phyloP scores from a whole-genome alignment of 768 basidiomycete species.

The Pleurotus sapidus region DNA sequence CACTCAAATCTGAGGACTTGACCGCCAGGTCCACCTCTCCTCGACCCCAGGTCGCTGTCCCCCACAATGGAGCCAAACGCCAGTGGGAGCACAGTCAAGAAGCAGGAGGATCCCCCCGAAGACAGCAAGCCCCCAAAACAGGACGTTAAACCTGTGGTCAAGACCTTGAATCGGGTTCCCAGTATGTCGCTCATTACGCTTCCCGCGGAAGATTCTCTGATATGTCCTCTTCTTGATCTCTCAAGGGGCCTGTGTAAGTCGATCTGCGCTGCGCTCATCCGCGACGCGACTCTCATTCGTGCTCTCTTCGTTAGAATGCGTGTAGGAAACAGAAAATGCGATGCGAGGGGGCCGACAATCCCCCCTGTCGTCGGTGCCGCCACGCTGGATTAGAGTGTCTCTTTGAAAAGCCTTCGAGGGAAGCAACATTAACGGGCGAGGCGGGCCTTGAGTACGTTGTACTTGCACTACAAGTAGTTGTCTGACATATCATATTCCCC shows the following conservation, averaged over 20 bases:
- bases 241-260: constrained; percentile 77
- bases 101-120: constrained; percentile 60
- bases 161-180: constrained; percentile 84
- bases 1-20: constrained; percentile 12
- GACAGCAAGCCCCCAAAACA: constrained; percentile 51
- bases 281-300: constrained; percentile 15
- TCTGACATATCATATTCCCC: constrained; percentile 14
- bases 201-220: constrained; percentile 14
- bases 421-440: constrained; percentile 84
- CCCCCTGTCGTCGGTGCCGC: constrained; percentile 92
- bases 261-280: constrained; percentile 9
- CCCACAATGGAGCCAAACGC: constrained; percentile 33
- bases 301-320: constrained; percentile 62
- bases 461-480: constrained; percentile 1
- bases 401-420: constrained; percentile 90
- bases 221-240: constrained; percentile 13
- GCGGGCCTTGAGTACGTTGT: constrained; percentile 80
- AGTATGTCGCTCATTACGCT: constrained; percentile 48
- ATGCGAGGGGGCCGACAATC: constrained; percentile 94
- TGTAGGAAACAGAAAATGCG: constrained; percentile 97
- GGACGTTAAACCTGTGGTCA: constrained; percentile 69
- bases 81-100: constrained; percentile 41
- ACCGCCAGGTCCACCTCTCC: background rate
- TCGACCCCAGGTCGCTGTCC: constrained; percentile 12
- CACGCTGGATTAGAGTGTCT: constrained; percentile 89